These are phyloP conservation scores for Oryza officinalis DNA, from an alignment of 176 grass and related monocot genomes.

Conservation along the genomic window DNA sequence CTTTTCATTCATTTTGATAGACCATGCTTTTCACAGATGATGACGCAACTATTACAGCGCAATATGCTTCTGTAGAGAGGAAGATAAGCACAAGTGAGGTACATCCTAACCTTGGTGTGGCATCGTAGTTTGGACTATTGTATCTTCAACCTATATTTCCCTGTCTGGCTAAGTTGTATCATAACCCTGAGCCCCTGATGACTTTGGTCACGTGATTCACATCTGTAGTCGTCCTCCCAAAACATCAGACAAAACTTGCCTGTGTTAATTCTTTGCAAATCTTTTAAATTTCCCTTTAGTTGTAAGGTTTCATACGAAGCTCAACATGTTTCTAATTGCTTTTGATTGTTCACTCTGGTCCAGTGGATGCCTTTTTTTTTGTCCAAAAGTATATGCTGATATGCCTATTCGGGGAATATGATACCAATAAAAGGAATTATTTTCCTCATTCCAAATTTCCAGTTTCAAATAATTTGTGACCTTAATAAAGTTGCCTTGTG, in stretches of 20 bases:
- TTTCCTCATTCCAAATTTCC: not conserved
- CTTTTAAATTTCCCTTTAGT: too few relatives aligned
- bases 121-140: not conserved
- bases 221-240: too few relatives aligned
- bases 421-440: not conserved
- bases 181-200: too few relatives aligned
- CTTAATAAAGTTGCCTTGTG: not conserved
- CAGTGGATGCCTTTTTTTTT: not conserved
- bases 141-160: too few relatives aligned
- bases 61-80: slow-evolving; percentile 25
- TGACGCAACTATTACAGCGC: slow-evolving; percentile 34
- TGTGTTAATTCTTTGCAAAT: too few relatives aligned
- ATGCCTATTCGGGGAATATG: not conserved
- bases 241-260: too few relatives aligned
- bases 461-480: not conserved
- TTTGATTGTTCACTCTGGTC: too few relatives aligned
- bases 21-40: slow-evolving; percentile 45
- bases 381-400: not conserved
- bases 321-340: too few relatives aligned
- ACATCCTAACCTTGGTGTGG: slow-evolving; percentile 1
- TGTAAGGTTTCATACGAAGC: too few relatives aligned
- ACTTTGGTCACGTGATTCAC: too few relatives aligned
- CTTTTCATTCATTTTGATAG: slow-evolving; percentile 15
- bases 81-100: slow-evolving; percentile 18
- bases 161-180: too few relatives aligned